Evolutionary conservation across 306 rosid species (phyloP), one percentile per base, ranked within the genome.

Genomic region (Rosa persica): DNA sequence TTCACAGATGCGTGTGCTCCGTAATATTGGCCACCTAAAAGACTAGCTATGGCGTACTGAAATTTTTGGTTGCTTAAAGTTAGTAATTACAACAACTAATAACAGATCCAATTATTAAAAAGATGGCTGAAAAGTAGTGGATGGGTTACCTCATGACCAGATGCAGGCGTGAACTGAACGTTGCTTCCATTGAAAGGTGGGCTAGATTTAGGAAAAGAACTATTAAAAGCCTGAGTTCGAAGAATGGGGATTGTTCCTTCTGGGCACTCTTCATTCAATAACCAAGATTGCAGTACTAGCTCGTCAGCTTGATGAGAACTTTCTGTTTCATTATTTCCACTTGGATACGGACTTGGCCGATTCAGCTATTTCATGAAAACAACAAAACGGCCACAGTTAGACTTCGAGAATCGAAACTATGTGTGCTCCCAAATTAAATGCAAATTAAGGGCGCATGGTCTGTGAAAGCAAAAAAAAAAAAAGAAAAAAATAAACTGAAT

Each of bases 221-320:
- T 15, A 20, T 44, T 3, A 27, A 34, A 38, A 25, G 44, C 74
- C 1, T 15, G 74, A 38, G 46, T 12, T 30, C 47, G 55, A 68
- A 62, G 16, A 20, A 83, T 83, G 40, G 83, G 83, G 20, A 83
- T 69, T 62, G 78, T 60, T 48, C 86, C 69, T n/a, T 75, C 55
- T 0, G 80, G 83, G 66, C 86, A 74, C 58, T 75, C 76, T 48
- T 51, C 86, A 49, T 74, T 48, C 38, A 12, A 23, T 47, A n/a
- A 55, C 86, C 83, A 79, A n/a, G 11, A 17, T 40, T 79, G 74
- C 43, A 52, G 69, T 5, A 38, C 25, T 20, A 11, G 17, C 67
- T 40, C 55, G 5, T 44, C 30, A 36, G 25, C 49, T 6, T 76
- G 25, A 15, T 36, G 34, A n/a, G 34, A 58, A 19, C 36, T 49